Evolutionary conservation across 495 filamentous ascomycete genomes (phyloP).

Genomic region (Evansstolkia leycettana): DNA sequence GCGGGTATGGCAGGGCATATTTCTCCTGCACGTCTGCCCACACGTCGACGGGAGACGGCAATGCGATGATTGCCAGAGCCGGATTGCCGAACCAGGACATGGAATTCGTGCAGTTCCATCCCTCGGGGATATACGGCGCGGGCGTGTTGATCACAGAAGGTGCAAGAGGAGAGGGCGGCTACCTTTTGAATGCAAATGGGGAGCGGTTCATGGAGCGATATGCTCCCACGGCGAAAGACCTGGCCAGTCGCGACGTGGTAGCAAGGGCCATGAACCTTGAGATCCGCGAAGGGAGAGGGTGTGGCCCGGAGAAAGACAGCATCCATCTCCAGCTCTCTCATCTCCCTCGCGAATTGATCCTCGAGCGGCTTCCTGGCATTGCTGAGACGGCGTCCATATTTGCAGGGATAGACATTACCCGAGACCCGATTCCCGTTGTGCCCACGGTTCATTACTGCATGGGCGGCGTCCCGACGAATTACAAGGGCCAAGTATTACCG

Average conservation of each 20-base stretch:
- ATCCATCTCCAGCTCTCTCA: constrained; percentile 79
- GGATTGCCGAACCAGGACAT: constrained; percentile 84
- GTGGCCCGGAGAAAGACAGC: constrained; percentile 76
- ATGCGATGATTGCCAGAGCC: constrained; percentile 82
- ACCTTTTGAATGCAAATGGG: constrained; percentile 72
- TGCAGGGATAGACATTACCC: constrained; percentile 71
- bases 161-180: constrained; percentile 78
- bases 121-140: constrained; percentile 81
- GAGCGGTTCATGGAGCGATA: constrained; percentile 89
- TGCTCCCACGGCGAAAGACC: constrained; percentile 77
- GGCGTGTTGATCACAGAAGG: constrained; percentile 85
- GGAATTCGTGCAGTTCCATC: constrained; percentile 88
- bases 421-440: constrained; percentile 80
- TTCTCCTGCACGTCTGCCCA: constrained; percentile 85
- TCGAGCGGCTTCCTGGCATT: constrained; percentile 79
- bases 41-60: constrained; percentile 82
- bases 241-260: constrained; percentile 68
- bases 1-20: constrained; percentile 77
- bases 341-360: constrained; percentile 67
- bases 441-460: constrained; percentile 90
- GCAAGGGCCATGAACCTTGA: constrained; percentile 81
- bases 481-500: constrained; percentile 72
- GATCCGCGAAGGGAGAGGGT: constrained; percentile 76
- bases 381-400: constrained; percentile 83
- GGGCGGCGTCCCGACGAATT: constrained; percentile 80